Percentiles rank a stretch among this genome's conserved stretches.
These are phyloP conservation scores for Nymphaea thermarum DNA, from an alignment of 164 flowering plant species.

Conservation along the genomic window DNA sequence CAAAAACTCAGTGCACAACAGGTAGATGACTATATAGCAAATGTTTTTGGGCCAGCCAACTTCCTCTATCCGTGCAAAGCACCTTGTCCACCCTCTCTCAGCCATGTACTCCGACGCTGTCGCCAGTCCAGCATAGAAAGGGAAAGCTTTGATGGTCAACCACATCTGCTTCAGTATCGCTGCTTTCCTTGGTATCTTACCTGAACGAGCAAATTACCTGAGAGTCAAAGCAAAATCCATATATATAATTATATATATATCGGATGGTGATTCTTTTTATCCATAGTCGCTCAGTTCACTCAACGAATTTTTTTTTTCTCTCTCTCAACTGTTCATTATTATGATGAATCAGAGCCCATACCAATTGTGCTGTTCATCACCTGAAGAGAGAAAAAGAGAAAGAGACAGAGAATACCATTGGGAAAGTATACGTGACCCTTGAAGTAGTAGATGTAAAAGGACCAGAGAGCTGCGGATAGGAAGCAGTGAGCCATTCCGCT, in stretches of 20 bases:
- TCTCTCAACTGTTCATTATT: too few relatives aligned
- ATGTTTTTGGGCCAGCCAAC: conserved; percentile 51
- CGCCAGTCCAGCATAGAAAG: conserved; percentile 71
- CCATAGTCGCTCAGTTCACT: too few relatives aligned
- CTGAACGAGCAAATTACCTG: conserved; percentile 22
- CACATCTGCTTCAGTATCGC: conserved; percentile 77
- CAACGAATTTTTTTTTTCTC: too few relatives aligned
- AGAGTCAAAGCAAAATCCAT: too few relatives aligned
- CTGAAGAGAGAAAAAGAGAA: too few relatives aligned
- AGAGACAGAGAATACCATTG: conserved; percentile 34
- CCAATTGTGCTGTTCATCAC: too few relatives aligned
- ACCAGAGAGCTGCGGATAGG: conserved; percentile 67
- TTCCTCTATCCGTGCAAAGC: conserved; percentile 58
- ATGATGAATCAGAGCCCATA: too few relatives aligned
- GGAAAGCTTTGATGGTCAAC: conserved; percentile 95
- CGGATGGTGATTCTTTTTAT: too few relatives aligned
- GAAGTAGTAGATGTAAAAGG: conserved; percentile 66
- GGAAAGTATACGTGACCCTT: conserved; percentile 65
- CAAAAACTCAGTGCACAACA: conserved; percentile 69
- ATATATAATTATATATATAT: too few relatives aligned
- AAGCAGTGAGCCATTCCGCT: conserved; percentile 50
- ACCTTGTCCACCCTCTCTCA: conserved; percentile 86
- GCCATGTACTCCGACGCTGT: conserved; percentile 73
- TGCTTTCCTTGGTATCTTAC: conserved; percentile 67
- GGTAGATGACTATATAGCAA: conserved; percentile 34